Evolutionary conservation across 2,329 filamentous ascomycete species (phyloP).

Genomic region (Arachnomyces sp.): DNA sequence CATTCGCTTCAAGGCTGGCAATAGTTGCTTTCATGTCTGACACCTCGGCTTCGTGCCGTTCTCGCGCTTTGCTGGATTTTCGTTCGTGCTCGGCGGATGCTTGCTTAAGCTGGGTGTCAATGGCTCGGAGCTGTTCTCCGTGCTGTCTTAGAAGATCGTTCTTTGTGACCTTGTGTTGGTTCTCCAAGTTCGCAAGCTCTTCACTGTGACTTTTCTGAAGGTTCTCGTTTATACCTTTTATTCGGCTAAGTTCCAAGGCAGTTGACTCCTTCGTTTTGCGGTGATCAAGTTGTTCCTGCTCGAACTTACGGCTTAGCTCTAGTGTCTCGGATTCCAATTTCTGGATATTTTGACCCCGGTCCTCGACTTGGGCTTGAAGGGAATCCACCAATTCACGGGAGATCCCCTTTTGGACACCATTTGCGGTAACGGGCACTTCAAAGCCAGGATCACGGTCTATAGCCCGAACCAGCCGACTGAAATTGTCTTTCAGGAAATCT

Average conservation of each 20-base stretch:
- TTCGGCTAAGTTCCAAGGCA: conserved; percentile 46
- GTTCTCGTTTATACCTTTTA: conserved; percentile 61
- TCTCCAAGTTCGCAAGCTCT: conserved; percentile 50
- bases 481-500: conserved; percentile 94
- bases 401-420: conserved; percentile 77
- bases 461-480: conserved; percentile 70
- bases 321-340: conserved; percentile 50
- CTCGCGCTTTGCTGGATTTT: conserved; percentile 28
- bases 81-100: conserved; percentile 33
- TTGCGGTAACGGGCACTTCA: conserved; percentile 71
- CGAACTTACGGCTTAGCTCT: conserved; percentile 46
- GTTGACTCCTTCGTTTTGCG: conserved; percentile 54
- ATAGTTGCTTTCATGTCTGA: conserved; percentile 55
- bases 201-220: conserved; percentile 62
- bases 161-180: conserved; percentile 37
- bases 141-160: conserved; percentile 36
- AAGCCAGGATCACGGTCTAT: conserved; percentile 86
- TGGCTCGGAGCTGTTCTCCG: conserved; percentile 38
- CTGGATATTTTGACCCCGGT: conserved; percentile 56
- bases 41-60: conserved; percentile 50
- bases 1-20: conserved; percentile 45
- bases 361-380: conserved; percentile 65
- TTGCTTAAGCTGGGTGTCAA: conserved; percentile 41
- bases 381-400: conserved; percentile 90
- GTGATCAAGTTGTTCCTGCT: conserved; percentile 67